Base-by-base conservation (phyloP, 164 flowering plant genomes). In the Nelumbo lutea region DNA sequence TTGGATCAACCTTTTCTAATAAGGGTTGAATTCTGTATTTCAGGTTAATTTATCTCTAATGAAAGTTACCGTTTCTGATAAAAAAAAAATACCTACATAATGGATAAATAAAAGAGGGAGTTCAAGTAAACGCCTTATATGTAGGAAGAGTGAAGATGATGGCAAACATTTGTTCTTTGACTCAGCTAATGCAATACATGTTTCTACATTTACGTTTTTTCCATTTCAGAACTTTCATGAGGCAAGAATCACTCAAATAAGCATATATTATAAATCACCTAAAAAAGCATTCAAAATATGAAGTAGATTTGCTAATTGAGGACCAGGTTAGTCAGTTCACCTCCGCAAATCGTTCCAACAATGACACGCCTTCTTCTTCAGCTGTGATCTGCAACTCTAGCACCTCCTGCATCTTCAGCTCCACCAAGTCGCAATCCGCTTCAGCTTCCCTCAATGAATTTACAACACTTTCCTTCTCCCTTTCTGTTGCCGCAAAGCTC, bases 311-410 rank as follows among this genome's bases (percentile, higher is more conserved):
- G n/a, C 11, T 40, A 3, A 27, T 9, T 39, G 48, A 65, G 41
- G 44, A 8, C 13, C 67, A 40, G 6, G 42, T 2, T 4, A 46
- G 81, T 60, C 27, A 27, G 27, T 27, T 27, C 48, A 90, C 92
- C 85, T 67, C 50, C 3, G 90, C 73, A 63, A 87, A 90, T 8
- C 56, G 67, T 64, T 77, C 65, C 27, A 88, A 83, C 76, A 87
- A 67, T 42, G 80, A 68, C 41, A 79, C 84, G 27, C 86, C 83
- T 76, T 88, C 89, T 71, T 85, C 88, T 84, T 90, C 97, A 5
- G 84, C 84, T 39, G 80, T 78, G 73, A 90, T 86, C 75, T 85
- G 92, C 58, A 72, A 65, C 67, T 78, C 79, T 14, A 88, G 73
- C 74, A 76, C 87, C 71, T 79, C 79, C 68, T 78, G 81, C 90